Evolutionary conservation across 768 basidiomycete species (phyloP).

Genomic region (Astraeus odoratus): DNA sequence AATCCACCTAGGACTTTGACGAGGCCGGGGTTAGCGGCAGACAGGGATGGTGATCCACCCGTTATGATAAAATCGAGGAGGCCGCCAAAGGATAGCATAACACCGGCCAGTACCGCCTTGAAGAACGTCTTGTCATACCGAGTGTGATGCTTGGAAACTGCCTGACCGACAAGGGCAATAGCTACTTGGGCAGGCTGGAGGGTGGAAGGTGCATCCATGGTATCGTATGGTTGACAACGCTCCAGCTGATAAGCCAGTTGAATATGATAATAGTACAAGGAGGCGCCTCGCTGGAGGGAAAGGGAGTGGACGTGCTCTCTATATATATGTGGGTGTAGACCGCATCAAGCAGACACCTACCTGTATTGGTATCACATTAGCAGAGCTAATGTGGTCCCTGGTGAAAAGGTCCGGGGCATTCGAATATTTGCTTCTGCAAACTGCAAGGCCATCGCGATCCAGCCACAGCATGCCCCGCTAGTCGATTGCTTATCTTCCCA

Average conservation of each 20-base stretch:
- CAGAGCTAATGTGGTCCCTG: too few species aligned
- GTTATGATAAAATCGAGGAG: conserved; percentile 27
- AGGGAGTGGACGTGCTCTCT: conserved; percentile 15
- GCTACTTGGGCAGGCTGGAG: conserved; percentile 57
- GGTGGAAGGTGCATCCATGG: conserved; percentile 33
- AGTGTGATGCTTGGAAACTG: conserved; percentile 56
- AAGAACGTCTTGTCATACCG: conserved; percentile 54
- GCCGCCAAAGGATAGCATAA: conserved; percentile 46
- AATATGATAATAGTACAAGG: conserved; percentile 1
- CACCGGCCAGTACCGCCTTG: conserved; percentile 68
- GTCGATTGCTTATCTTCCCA: too few species aligned
- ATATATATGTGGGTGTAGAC: background rate
- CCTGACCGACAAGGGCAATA: conserved; percentile 46
- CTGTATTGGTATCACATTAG: background rate
- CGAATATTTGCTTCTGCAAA: too few species aligned
- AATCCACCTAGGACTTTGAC: conserved; percentile 54
- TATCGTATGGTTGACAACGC: conserved; percentile 5
- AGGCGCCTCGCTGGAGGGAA: background rate
- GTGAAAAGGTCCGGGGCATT: too few species aligned
- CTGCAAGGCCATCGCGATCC: too few species aligned
- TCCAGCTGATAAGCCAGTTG: background rate
- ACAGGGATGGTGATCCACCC: too few species aligned
- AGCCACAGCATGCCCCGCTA: too few species aligned
- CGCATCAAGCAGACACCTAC: background rate
- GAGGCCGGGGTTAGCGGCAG: conserved; percentile 36